Evolutionary conservation across 345 rosid genomes (phyloP), one percentile per base, ranked within the genome.

Genomic region (Alliaria petiolata): DNA sequence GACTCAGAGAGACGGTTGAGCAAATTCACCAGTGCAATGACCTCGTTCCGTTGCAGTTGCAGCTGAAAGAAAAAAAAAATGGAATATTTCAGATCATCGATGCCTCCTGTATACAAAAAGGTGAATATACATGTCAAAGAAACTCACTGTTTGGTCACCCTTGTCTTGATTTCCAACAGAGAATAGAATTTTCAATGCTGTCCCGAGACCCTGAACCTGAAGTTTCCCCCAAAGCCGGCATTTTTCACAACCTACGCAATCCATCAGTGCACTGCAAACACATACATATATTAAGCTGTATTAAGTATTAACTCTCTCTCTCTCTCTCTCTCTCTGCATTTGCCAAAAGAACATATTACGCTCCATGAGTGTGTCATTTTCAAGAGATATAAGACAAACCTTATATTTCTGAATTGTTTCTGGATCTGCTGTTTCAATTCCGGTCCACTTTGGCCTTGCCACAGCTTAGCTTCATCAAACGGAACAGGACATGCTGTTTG

Each of bases 141-240:
- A 65, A 78, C 98, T 89, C 79, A 95, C 98, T 9, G 77, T 73
- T 33, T 87, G 88, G 49, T 50, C 78, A 56, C 53, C 62, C 22
- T 70, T 67, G 22, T 84, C 82, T 60, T 70, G 72, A 26, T 84
- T 91, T 70, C 87, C 81, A 57, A 79, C 92, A 40, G 99, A 88
- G 81, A 95, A 92, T 59, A 95, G 91, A 64, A 92, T 87, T 62
- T 95, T 89, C 86, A 93, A 76, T 8, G 97, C 98, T 61, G 98
- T 89, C 8, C 97, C 98, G 20, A 91, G 87, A 75, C 98, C 98
- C 13, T 88, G 91, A 86, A 93, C 91, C 84, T 93, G 98, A 82
- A 93, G 96, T 72, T 93, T 93, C 64, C 97, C 98, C 99, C 99
- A 92, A 62, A 95, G 89, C 28, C 98, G 84, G 58, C 99, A 95